A percentile compares a stretch with the other conserved stretches of the same genome.
Conservation (phyloP, 1,139 yeast species). For the Ogataea hybrid region DNA sequence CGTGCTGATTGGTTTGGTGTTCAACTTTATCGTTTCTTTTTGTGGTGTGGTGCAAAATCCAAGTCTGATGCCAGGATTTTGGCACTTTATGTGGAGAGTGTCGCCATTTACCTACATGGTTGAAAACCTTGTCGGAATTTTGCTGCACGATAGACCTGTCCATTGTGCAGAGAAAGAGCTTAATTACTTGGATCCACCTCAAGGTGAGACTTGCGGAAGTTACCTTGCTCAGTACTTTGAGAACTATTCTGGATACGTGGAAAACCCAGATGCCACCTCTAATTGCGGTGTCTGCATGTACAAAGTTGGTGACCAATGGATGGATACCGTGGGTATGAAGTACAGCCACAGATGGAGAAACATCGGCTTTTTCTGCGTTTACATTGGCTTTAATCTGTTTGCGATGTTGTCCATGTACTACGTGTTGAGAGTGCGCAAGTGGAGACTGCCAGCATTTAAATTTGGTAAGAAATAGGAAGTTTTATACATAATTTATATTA, state of each 20-base stretch:
- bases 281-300: conserved; percentile 60
- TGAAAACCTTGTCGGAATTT: conserved; percentile 51
- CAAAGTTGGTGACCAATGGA: conserved; percentile 50
- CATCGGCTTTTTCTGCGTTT: conserved; percentile 56
- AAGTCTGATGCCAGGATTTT: conserved; percentile 62
- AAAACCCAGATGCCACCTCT: conserved; percentile 49
- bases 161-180: conserved; percentile 52
- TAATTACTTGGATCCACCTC: conserved; percentile 53
- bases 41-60: conserved; percentile 66
- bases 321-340: conserved; percentile 42
- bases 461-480: not conserved
- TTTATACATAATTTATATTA: not conserved
- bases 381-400: conserved; percentile 50
- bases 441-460: conserved; percentile 2
- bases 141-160: conserved; percentile 57
- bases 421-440: conserved; percentile 33
- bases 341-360: conserved; percentile 61
- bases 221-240: conserved; percentile 42
- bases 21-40: conserved; percentile 56
- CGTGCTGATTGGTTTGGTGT: conserved; percentile 47
- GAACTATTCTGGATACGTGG: conserved; percentile 50
- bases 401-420: conserved; percentile 45
- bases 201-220: conserved; percentile 57
- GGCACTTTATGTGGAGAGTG: conserved; percentile 68
- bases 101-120: conserved; percentile 71